Base-by-base conservation (phyloP, 2,329 filamentous ascomycete genomes). In the Colletotrichum trifolii region DNA sequence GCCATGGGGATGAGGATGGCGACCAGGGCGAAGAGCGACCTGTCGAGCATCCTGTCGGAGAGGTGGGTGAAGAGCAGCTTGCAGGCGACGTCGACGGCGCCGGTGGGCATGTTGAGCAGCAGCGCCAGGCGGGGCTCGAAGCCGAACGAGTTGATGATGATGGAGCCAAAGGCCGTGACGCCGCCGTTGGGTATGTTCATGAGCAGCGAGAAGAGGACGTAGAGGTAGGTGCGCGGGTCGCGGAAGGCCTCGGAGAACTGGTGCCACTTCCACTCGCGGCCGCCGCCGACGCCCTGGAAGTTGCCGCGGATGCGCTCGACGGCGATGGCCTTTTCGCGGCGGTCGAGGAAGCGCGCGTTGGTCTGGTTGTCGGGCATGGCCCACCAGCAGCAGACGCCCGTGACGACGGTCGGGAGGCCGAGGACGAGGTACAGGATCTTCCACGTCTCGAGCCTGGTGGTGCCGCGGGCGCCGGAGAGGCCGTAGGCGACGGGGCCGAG, bases 261-360 rank as follows among this genome's bases (percentile, higher is more conserved):
- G 45, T 80, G 73, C 71, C 71, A 75, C 67, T 82, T 80, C 70
- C 82, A 82, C 39, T 82, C 75, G 11, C 75, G 74, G 62, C 83
- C 85, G 62, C 83, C 85, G 66, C 84, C 84, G 46, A 85, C 79
- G 0, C 84, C 84, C 61, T 82, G 80, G 5, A 78, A 73, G 67
- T 87, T 85, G 2, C 73, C 73, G 0, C 79, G 77, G 1, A 86
- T 79, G 8, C 85, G 78, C 50, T 83, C 80, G 8, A 85, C 75
- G 2, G 84, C 83, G 11, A 85, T 77, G 4, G 74, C 74, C 57
- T 82, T 83, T 70, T 91, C 87, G 35, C 83, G 77, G 1, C 78
- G 72, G 8, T 76, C 83, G 13, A 91, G 80, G 71, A 87, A 90
- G 64, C 82, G 83, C 2, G 88, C 87, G 0, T 82, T 87, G 47